Conservation (phyloP, 805 yeast species). For the Pichia kluyveri region DNA sequence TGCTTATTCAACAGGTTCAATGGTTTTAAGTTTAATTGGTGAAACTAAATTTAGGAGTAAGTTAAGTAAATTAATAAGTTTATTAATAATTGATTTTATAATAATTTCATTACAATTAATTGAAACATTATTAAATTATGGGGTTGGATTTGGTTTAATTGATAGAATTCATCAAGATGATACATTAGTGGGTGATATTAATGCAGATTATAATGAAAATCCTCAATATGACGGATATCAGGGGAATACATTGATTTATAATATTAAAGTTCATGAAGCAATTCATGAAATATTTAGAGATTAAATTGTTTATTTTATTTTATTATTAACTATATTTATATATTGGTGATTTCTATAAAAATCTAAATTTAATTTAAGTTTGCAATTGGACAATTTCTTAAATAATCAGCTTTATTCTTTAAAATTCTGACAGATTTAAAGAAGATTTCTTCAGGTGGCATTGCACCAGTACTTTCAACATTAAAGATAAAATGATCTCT, state of each 20-base stretch:
- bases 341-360: neutral
- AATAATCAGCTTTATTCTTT: conserved; percentile 74
- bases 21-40: conserved; percentile 38
- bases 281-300: neutral
- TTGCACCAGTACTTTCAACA: conserved; percentile 92
- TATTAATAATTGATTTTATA: conserved; percentile 25
- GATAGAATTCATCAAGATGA: conserved; percentile 19
- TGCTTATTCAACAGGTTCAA: conserved; percentile 28
- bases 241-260: conserved; percentile 25
- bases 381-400: conserved; percentile 70
- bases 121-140: conserved; percentile 24
- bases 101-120: conserved; percentile 24
- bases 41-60: conserved; percentile 24
- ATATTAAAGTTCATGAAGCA: neutral
- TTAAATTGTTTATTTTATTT: neutral
- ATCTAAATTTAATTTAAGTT: conserved; percentile 17
- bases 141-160: conserved; percentile 20
- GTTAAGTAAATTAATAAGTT: conserved; percentile 19
- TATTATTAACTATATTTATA: neutral
- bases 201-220: conserved; percentile 6
- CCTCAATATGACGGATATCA: conserved; percentile 34
- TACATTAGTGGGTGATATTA: conserved; percentile 11
- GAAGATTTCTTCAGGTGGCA: conserved; percentile 94
- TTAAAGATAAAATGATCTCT: conserved; percentile 92
- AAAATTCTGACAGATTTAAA: conserved; percentile 81